Evolutionary conservation across 1,139 yeast genomes (phyloP).

Genomic region (Pichia sp.): DNA sequence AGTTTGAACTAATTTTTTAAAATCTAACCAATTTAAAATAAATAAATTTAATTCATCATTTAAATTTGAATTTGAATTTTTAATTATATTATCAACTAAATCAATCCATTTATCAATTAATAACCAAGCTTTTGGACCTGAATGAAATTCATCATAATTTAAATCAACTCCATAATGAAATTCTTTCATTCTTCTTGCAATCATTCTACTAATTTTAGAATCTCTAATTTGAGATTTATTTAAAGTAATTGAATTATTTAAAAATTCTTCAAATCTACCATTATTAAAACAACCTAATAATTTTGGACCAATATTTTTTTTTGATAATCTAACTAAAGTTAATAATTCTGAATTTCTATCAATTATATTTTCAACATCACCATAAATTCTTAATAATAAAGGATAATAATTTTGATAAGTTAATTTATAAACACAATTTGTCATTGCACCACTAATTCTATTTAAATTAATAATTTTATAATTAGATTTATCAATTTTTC

Average conservation of each 20-base stretch:
- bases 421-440: slow-evolving; percentile 79
- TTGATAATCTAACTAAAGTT: slow-evolving; percentile 65
- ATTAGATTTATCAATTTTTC: slow-evolving; percentile 23
- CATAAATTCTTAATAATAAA: slow-evolving; percentile 74
- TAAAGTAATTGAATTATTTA: slow-evolving; percentile 73
- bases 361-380: slow-evolving; percentile 83
- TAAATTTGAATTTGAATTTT: slow-evolving; percentile 24
- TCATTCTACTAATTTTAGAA: slow-evolving; percentile 70
- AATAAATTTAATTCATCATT: slow-evolving; percentile 40
- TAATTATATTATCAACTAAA: slow-evolving; percentile 42
- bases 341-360: slow-evolving; percentile 79
- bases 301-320: slow-evolving; percentile 79
- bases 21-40: slow-evolving; percentile 43
- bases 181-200: slow-evolving; percentile 95
- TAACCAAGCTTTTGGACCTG: slow-evolving; percentile 66
- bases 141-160: slow-evolving; percentile 41
- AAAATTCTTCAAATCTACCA: slow-evolving; percentile 88
- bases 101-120: slow-evolving; percentile 67
- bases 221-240: slow-evolving; percentile 67
- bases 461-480: slow-evolving; percentile 42
- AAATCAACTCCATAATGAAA: slow-evolving; percentile 77
- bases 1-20: slow-evolving; percentile 39
- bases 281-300: slow-evolving; percentile 82
- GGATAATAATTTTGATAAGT: slow-evolving; percentile 35
- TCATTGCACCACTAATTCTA: slow-evolving; percentile 86